A percentile compares a stretch with the other conserved stretches of the same genome.
phyloP scores from a whole-genome alignment of 2,329 filamentous ascomycete species.

The Tolypocladium ophioglossoides region DNA sequence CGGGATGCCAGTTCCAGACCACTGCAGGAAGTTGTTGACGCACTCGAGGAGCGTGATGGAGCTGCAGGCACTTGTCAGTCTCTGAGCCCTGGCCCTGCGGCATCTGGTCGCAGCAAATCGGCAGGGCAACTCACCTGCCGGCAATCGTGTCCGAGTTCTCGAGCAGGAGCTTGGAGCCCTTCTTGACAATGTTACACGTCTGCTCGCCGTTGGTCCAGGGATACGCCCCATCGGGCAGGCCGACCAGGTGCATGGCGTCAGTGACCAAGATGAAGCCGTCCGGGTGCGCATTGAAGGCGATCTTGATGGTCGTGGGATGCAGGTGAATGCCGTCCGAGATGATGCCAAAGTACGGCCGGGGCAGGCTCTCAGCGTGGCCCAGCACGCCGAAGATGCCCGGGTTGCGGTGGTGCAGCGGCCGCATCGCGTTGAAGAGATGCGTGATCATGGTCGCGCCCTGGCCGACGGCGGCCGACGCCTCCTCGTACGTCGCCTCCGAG shows the following conservation, averaged over 20 bases:
- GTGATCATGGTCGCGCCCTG: slow-evolving; percentile 82
- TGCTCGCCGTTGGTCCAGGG: slow-evolving; percentile 69
- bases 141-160: slow-evolving; percentile 74
- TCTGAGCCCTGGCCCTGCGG: neutral
- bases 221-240: slow-evolving; percentile 74
- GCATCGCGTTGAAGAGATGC: slow-evolving; percentile 91
- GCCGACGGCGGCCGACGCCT: slow-evolving; percentile 60
- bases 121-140: slow-evolving; percentile 45
- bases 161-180: slow-evolving; percentile 60
- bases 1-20: slow-evolving; percentile 58
- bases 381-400: slow-evolving; percentile 83
- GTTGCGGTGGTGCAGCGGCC: slow-evolving; percentile 80
- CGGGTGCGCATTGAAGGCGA: slow-evolving; percentile 79
- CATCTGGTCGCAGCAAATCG: neutral
- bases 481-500: slow-evolving; percentile 77
- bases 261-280: slow-evolving; percentile 82
- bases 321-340: slow-evolving; percentile 88
- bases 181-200: slow-evolving; percentile 53
- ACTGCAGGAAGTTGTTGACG: slow-evolving; percentile 69
- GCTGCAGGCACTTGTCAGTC: slow-evolving; percentile 23
- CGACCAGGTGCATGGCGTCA: slow-evolving; percentile 82
- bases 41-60: slow-evolving; percentile 70
- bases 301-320: slow-evolving; percentile 79
- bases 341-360: slow-evolving; percentile 72
- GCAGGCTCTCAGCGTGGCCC: slow-evolving; percentile 48